Conservation (phyloP, 2,329 filamentous ascomycete genomes). For the Calonectria pseudoreteaudii region DNA sequence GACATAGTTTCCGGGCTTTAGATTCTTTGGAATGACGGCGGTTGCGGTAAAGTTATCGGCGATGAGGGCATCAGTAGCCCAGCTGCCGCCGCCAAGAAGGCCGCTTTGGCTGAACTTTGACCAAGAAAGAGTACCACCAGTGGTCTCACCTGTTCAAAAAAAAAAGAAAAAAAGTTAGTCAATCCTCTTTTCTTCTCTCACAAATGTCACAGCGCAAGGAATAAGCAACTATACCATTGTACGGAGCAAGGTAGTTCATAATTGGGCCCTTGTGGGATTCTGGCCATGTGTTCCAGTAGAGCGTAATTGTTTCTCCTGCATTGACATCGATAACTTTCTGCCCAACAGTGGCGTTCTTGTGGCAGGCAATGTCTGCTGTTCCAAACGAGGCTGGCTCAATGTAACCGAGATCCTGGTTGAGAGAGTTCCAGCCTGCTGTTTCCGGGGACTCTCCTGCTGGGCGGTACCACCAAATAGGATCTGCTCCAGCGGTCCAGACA, state of each 20-base stretch:
- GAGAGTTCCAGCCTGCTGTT: constrained; percentile 51
- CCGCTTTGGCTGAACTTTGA: constrained; percentile 72
- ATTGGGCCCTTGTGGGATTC: constrained; percentile 62
- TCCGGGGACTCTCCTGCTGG: constrained; percentile 16
- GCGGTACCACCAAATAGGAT: constrained; percentile 28
- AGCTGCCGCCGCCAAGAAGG: constrained; percentile 53
- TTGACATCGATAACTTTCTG: constrained; percentile 48
- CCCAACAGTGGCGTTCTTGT: constrained; percentile 53
- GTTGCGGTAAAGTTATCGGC: constrained; percentile 47
- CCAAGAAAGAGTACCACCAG: constrained; percentile 62
- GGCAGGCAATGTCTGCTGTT: constrained; percentile 57
- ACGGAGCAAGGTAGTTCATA: constrained; percentile 72
- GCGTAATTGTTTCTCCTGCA: constrained; percentile 52
- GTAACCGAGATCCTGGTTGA: constrained; percentile 61
- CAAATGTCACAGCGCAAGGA: not conserved
- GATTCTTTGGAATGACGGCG: constrained; percentile 46
- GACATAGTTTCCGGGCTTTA: constrained; percentile 55
- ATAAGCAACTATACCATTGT: constrained; percentile 64
- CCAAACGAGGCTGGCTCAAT: constrained; percentile 54
- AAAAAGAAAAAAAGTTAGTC: not conserved
- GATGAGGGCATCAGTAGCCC: constrained; percentile 55
- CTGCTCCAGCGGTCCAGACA: constrained; percentile 24
- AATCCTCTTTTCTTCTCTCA: not conserved
- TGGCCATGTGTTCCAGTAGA: constrained; percentile 56
- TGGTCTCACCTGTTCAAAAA: constrained; percentile 37